phyloP scores from a whole-genome alignment of 2,329 filamentous ascomycete genomes.

The Berkeleyomyces rouxiae region DNA sequence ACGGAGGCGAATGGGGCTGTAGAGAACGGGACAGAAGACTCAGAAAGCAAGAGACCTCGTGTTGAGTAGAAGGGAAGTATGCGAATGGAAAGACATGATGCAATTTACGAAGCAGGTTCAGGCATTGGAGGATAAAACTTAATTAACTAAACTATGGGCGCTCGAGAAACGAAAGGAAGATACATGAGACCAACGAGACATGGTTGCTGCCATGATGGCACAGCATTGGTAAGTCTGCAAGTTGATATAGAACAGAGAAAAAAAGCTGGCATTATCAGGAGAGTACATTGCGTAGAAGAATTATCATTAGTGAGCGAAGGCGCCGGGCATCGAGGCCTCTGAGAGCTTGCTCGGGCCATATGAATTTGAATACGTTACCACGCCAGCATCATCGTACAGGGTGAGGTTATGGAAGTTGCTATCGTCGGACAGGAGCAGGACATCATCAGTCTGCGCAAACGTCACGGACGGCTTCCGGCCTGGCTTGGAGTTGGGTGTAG shows the following conservation, averaged over 20 bases:
- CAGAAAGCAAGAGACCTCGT: slow-evolving; percentile 32
- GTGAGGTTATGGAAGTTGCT: slow-evolving; percentile 10
- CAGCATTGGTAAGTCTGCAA: neutral
- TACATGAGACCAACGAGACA: neutral
- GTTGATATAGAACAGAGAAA: neutral
- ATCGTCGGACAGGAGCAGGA: slow-evolving; percentile 11
- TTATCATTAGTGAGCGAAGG: neutral
- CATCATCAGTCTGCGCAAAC: slow-evolving; percentile 12
- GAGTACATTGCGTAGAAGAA: neutral
- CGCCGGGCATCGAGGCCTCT: neutral
- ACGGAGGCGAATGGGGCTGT: slow-evolving; percentile 35
- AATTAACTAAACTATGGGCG: neutral
- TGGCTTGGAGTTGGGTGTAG: neutral
- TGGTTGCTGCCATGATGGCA: no score
- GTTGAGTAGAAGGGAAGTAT: slow-evolving; percentile 23
- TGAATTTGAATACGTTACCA: neutral
- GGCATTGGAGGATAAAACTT: neutral
- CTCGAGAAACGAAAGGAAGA: neutral
- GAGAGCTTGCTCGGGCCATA: neutral
- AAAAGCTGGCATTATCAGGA: neutral
- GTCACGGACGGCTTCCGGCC: slow-evolving; percentile 10
- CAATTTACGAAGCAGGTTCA: neutral
- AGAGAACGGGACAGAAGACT: slow-evolving; percentile 22
- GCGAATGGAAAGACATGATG: neutral
- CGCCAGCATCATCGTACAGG: slow-evolving; percentile 4